These are phyloP conservation scores for Carnegiea gigantea DNA, from an alignment of 179 eudicot genomes.

Conservation along the genomic window DNA sequence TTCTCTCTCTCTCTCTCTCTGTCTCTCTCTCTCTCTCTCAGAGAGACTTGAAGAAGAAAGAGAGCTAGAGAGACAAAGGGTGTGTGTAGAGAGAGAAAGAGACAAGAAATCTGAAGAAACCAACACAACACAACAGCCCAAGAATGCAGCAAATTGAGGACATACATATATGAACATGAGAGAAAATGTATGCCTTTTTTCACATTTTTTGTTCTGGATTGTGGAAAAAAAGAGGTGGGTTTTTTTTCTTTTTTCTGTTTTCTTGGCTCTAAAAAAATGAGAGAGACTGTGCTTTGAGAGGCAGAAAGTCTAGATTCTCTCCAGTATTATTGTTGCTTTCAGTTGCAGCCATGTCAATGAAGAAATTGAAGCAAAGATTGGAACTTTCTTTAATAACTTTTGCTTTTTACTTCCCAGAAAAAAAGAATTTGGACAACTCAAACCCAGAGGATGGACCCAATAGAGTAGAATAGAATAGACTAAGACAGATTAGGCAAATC, in stretches of 20 bases:
- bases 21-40: slow-evolving; percentile 1
- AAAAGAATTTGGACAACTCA: slow-evolving; percentile 21
- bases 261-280: not conserved
- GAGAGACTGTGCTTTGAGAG: not conserved
- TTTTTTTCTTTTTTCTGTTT: too few species aligned
- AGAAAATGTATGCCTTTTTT: not conserved
- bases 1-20: not conserved
- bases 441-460: slow-evolving; percentile 16
- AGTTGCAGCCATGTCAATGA: slow-evolving; percentile 34
- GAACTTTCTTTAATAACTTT: not conserved
- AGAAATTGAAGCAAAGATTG: slow-evolving; percentile 13
- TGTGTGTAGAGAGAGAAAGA: slow-evolving; percentile 3
- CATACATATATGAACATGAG: not conserved
- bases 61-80: not conserved
- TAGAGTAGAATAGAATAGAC: not conserved
- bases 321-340: slow-evolving; percentile 30
- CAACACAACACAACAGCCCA: slow-evolving; percentile 17
- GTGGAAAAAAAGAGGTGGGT: not conserved
- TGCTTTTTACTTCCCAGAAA: not conserved
- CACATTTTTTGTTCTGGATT: slow-evolving; percentile 19
- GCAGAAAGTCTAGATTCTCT: slow-evolving; percentile 35
- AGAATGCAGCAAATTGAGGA: slow-evolving; percentile 23
- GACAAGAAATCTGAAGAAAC: slow-evolving; percentile 22
- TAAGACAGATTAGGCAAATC: slow-evolving; percentile 20
- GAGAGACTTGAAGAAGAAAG: not conserved